phyloP scores from a whole-genome alignment of 2,329 filamentous ascomycete genomes.

The Xylariales sp. region DNA sequence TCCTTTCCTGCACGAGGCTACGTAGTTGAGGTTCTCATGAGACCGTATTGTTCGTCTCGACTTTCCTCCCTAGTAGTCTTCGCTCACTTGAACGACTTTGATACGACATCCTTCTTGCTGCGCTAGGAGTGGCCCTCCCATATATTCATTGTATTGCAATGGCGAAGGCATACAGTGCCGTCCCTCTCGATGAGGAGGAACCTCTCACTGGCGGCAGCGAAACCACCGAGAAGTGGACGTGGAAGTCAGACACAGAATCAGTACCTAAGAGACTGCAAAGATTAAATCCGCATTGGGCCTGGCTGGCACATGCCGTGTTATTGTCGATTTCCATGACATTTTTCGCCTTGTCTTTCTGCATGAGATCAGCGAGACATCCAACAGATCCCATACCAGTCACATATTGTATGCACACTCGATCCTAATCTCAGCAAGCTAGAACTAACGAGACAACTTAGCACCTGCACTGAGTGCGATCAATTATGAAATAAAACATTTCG shows the following conservation, averaged over 20 bases:
- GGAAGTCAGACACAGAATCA: conserved; percentile 12
- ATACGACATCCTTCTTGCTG: conserved; percentile 12
- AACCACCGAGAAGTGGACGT: conserved; percentile 20
- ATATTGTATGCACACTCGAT: conserved; percentile 32
- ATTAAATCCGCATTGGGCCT: conserved; percentile 31
- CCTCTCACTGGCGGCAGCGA: conserved; percentile 23
- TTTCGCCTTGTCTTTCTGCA: conserved; percentile 35
- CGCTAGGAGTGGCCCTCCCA: conserved; percentile 24
- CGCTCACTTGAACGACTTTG: not conserved
- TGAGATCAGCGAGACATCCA: conserved; percentile 25
- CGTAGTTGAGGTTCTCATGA: not conserved
- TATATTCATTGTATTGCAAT: conserved; percentile 20
- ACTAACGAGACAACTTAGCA: conserved; percentile 29
- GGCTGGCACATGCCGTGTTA: conserved; percentile 35
- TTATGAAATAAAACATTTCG: conserved; percentile 46
- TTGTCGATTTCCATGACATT: conserved; percentile 34
- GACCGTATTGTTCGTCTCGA: conserved; percentile 7
- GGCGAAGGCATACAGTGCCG: conserved; percentile 30
- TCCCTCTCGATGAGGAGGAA: conserved; percentile 33
- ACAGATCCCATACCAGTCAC: conserved; percentile 7
- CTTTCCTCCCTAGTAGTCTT: conserved; percentile 1
- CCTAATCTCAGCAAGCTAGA: not conserved
- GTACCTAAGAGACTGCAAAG: conserved; percentile 14
- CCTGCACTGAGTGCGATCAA: conserved; percentile 41
- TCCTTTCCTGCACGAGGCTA: not conserved